Conservation (phyloP, 2,329 filamentous ascomycete genomes). For the Macrophomina tecta region DNA sequence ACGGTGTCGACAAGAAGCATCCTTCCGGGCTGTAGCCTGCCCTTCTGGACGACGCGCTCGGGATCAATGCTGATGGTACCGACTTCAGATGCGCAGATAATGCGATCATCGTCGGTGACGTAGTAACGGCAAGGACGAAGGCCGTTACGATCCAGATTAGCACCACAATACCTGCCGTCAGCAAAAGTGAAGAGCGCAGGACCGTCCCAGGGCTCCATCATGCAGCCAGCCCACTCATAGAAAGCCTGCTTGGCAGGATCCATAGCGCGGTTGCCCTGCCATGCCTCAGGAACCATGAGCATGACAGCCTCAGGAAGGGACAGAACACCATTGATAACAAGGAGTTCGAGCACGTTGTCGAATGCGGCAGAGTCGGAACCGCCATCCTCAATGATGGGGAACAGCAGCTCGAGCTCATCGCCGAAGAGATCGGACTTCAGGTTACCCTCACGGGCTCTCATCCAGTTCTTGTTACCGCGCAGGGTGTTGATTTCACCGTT, state of each 20-base stretch:
- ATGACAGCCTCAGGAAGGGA: constrained; percentile 96
- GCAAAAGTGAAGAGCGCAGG: constrained; percentile 97
- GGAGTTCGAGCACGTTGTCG: constrained; percentile 91
- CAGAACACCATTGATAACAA: constrained; percentile 94
- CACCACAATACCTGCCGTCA: constrained; percentile 94
- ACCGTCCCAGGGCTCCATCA: constrained; percentile 99
- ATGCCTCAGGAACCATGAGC: constrained; percentile 98
- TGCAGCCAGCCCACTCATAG: constrained; percentile 97
- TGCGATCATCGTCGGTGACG: constrained; percentile 93
- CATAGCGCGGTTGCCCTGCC: constrained; percentile 92
- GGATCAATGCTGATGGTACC: constrained; percentile 92
- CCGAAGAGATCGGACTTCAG: constrained; percentile 93
- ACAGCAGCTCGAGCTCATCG: constrained; percentile 86
- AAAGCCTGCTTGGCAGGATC: constrained; percentile 95
- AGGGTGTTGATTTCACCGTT: constrained; percentile 99
- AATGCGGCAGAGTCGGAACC: constrained; percentile 97
- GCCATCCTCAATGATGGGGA: constrained; percentile 94
- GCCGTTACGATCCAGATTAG: constrained; percentile 94
- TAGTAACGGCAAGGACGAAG: constrained; percentile 96
- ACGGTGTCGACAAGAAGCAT: constrained; percentile 96
- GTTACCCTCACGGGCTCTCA: constrained; percentile 94
- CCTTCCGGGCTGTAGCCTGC: constrained; percentile 88
- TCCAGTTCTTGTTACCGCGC: constrained; percentile 99
- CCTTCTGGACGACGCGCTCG: constrained; percentile 89
- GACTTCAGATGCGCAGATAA: constrained; percentile 96